Evolutionary conservation across 2,329 filamentous ascomycete species (phyloP).

Genomic region (Bipolaris bicolor): DNA sequence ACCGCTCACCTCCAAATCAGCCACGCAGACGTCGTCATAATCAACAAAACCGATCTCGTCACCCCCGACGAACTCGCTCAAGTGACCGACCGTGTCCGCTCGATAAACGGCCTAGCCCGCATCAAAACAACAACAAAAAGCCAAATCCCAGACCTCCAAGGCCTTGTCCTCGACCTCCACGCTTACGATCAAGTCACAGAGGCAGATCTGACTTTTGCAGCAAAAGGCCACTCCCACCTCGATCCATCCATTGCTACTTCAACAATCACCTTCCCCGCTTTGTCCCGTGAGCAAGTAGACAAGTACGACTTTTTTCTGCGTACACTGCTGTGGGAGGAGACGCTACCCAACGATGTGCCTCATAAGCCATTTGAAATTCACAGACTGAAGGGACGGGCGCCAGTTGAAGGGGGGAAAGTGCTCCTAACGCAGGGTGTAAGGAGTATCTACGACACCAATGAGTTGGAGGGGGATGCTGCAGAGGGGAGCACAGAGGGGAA

Average conservation of each 20-base stretch:
- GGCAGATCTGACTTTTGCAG: constrained; percentile 66
- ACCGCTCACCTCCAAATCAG: constrained; percentile 96
- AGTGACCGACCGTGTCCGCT: constrained; percentile 73
- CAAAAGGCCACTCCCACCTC: constrained; percentile 86
- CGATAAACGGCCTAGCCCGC: constrained; percentile 89
- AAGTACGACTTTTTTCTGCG: constrained; percentile 81
- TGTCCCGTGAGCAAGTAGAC: constrained; percentile 64
- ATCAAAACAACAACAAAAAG: constrained; percentile 83
- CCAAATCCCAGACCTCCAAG: constrained; percentile 80
- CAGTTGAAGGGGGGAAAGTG: constrained; percentile 66
- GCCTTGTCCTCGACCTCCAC: constrained; percentile 85
- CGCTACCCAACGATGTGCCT: constrained; percentile 55
- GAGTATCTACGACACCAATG: constrained; percentile 90
- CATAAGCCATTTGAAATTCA: constrained; percentile 75
- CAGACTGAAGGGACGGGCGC: constrained; percentile 80
- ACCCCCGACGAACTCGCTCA: constrained; percentile 68
- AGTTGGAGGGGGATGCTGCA: constrained; percentile 46
- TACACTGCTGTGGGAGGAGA: constrained; percentile 80
- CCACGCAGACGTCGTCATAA: constrained; percentile 90
- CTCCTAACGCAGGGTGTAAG: constrained; percentile 90
- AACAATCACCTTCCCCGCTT: constrained; percentile 68
- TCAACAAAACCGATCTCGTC: constrained; percentile 93
- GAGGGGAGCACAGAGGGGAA: constrained; percentile 25
- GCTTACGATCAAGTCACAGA: constrained; percentile 85
- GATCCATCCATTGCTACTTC: constrained; percentile 89